phyloP scores from a whole-genome alignment of 106 monocot genomes.

The Amphibolis antarctica region DNA sequence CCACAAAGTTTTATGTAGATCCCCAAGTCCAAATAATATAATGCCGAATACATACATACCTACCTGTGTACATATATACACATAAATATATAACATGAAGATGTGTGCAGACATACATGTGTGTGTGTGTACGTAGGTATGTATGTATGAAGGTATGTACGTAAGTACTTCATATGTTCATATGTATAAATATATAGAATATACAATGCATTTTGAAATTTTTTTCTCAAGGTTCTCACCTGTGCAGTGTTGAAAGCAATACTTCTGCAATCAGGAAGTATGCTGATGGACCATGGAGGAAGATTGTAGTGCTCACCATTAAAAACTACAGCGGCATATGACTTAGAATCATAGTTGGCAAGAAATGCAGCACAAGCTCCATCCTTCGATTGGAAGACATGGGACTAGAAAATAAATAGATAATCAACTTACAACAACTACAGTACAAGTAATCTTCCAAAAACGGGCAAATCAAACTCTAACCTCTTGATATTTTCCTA shows the following conservation, averaged over 20 bases:
- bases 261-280: conserved; percentile 90
- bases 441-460: conserved; percentile 1
- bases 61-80: no score
- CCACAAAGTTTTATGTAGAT: no score
- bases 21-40: no score
- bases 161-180: no score
- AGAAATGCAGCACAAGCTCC: conserved; percentile 88
- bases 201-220: no score
- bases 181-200: no score
- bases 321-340: conserved; percentile 53
- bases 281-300: conserved; percentile 95
- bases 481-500: conserved; percentile 72
- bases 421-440: background rate
- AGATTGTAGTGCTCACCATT: conserved; percentile 75
- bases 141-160: no score
- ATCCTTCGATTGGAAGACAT: conserved; percentile 55
- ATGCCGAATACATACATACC: no score
- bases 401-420: conserved; percentile 26
- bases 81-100: no score
- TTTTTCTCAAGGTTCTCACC: conserved; percentile 31
- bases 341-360: conserved; percentile 49
- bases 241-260: conserved; percentile 79
- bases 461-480: background rate
- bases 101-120: no score
- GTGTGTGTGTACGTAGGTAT: no score